phyloP scores from a whole-genome alignment of 2,329 filamentous ascomycete species.

The Atkinsonella texensis region DNA sequence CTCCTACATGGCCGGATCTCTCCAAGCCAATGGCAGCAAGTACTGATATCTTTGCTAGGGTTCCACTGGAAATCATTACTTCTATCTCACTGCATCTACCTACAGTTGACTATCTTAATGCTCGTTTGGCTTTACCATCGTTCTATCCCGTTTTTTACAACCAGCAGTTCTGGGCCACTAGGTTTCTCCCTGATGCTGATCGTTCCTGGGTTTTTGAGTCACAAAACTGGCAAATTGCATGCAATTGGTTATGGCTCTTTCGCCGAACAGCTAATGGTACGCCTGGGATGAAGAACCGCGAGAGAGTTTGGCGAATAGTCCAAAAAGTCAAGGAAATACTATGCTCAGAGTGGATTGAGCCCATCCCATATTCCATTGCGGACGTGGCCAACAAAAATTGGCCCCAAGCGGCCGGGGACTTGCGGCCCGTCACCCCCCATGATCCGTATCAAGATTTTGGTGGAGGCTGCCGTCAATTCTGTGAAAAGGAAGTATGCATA shows the following conservation, averaged over 20 bases:
- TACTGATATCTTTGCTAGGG: conserved; percentile 1
- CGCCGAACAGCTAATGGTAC: conserved; percentile 6
- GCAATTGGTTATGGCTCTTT: conserved; percentile 7
- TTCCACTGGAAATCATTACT: conserved; percentile 6
- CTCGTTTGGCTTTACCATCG: conserved; percentile 6
- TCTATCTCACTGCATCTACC: conserved; percentile 4
- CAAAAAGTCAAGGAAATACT: conserved; percentile 6
- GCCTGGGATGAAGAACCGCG: conserved; percentile 6
- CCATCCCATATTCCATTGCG: neutral
- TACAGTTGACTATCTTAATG: conserved; percentile 6
- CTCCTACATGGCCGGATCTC: neutral
- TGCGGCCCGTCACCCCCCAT: neutral
- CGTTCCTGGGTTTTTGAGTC: conserved; percentile 9
- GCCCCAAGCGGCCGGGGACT: conserved; percentile 4
- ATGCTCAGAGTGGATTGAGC: conserved; percentile 6
- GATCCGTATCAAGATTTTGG: conserved; percentile 1
- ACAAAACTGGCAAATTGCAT: conserved; percentile 4
- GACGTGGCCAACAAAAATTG: conserved; percentile 1
- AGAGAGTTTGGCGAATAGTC: conserved; percentile 6
- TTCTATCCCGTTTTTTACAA: conserved; percentile 7
- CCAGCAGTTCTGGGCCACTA: conserved; percentile 8
- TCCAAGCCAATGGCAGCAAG: neutral
- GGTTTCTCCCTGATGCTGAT: conserved; percentile 5
- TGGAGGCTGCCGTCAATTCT: conserved; percentile 6
- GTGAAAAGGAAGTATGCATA: conserved; percentile 2